Evolutionary conservation across 495 filamentous ascomycete genomes (phyloP).

Genomic region (Glonium stellatum): DNA sequence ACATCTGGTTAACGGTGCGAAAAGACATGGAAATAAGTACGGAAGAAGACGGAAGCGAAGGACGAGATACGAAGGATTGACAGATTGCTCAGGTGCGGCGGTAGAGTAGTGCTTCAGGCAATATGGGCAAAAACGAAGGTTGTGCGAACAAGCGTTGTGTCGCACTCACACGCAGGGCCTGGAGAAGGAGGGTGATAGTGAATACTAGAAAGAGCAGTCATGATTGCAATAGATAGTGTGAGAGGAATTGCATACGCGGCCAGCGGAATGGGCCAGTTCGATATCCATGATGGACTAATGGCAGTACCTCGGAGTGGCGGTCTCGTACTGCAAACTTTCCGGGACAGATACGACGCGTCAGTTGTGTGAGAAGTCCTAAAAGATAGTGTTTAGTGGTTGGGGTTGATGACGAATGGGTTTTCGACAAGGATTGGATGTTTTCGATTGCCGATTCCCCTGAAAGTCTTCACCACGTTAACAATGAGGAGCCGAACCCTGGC

Average conservation of each 20-base stretch:
- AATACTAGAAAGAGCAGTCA: not conserved
- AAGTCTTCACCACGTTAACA: not conserved
- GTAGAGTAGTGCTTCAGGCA: too few relatives aligned
- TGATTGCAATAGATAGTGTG: not conserved
- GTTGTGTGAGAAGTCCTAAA: not conserved
- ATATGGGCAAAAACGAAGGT: not conserved
- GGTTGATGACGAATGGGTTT: not conserved
- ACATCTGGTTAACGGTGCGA: not conserved
- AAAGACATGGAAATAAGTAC: not conserved
- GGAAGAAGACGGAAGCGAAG: not conserved
- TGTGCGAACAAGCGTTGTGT: not conserved
- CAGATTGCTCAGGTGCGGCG: not conserved
- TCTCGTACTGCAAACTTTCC: not conserved
- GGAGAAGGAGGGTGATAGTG: not conserved
- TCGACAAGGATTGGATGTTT: not conserved
- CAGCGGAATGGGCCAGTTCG: not conserved
- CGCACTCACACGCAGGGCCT: not conserved
- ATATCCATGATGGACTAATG: not conserved
- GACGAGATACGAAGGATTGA: not conserved
- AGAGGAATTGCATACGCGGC: not conserved
- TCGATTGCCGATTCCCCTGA: not conserved
- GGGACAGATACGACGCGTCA: slow-evolving; percentile 4
- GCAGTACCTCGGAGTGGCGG: not conserved
- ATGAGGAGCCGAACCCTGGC: not conserved
- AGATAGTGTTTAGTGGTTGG: not conserved